phyloP scores from a whole-genome alignment of 2,329 filamentous ascomycete genomes.

The Cryphonectria carpinicola region DNA sequence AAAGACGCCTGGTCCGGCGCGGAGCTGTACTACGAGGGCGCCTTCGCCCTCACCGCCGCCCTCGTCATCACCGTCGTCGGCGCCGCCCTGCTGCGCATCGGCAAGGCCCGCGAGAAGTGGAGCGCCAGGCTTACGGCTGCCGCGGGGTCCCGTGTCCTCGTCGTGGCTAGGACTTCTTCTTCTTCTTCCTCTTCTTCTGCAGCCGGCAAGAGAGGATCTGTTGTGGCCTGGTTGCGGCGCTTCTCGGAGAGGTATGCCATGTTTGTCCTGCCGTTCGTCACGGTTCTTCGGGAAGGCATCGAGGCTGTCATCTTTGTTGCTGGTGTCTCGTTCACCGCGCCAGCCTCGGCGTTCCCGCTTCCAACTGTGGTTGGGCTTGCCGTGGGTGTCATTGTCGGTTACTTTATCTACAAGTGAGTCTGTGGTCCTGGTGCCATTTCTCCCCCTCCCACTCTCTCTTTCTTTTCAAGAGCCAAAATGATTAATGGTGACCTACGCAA shows the following conservation, averaged over 20 bases:
- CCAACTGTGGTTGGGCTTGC: conserved; percentile 69
- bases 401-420: conserved; percentile 71
- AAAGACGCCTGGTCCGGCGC: conserved; percentile 63
- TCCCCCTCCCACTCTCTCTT: neutral
- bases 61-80: conserved; percentile 76
- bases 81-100: conserved; percentile 72
- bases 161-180: too few species aligned
- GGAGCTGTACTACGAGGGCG: conserved; percentile 75
- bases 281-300: conserved; percentile 75
- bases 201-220: neutral
- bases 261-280: conserved; percentile 79
- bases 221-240: conserved; percentile 34
- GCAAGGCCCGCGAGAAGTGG: conserved; percentile 80
- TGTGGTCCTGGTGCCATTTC: neutral
- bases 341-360: conserved; percentile 71
- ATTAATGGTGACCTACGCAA: neutral
- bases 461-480: neutral
- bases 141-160: conserved; percentile 38
- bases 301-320: conserved; percentile 81
- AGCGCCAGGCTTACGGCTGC: conserved; percentile 67
- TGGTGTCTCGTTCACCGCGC: conserved; percentile 71
- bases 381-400: conserved; percentile 66
- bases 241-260: conserved; percentile 75
- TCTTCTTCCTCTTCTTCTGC: too few species aligned
- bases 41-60: conserved; percentile 68